Conservation (phyloP, 208 protist genomes). For the Crithidia fasciculata region DNA sequence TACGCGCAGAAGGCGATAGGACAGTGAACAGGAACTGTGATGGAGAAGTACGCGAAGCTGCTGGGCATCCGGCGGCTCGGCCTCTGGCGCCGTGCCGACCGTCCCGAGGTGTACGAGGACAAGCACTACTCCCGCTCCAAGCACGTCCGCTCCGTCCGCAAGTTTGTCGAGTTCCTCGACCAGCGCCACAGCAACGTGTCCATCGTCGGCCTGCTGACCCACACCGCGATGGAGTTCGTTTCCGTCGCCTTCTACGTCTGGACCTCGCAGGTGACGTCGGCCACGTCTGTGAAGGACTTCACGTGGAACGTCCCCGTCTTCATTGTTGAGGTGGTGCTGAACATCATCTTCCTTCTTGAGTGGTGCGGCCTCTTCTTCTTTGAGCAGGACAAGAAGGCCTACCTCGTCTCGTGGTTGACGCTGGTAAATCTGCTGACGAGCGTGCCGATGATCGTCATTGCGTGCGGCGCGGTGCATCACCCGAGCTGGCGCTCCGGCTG, state of each 20-base stretch:
- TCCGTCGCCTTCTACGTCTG: conserved; percentile 76
- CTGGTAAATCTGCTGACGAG: conserved; percentile 78
- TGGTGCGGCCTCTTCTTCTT: conserved; percentile 72
- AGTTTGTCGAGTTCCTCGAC: conserved; percentile 71
- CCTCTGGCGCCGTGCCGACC: conserved; percentile 25
- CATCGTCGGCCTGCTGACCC: conserved; percentile 55
- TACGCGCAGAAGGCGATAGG: too few species aligned
- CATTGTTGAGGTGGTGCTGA: conserved; percentile 69
- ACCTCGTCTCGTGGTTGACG: conserved; percentile 66
- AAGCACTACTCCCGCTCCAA: conserved; percentile 46
- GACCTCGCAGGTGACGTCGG: conserved; percentile 49
- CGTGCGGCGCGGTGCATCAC: conserved; percentile 57
- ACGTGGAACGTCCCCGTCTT: conserved; percentile 61
- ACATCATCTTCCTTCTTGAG: conserved; percentile 76
- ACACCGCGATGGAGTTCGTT: conserved; percentile 65
- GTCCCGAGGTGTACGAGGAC: conserved; percentile 30
- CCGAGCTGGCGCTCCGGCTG: conserved; percentile 56
- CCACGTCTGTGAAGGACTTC: conserved; percentile 42
- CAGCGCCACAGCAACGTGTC: conserved; percentile 69
- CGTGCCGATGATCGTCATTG: conserved; percentile 80
- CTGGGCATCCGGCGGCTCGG: conserved; percentile 12
- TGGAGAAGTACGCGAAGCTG: conserved; percentile 22
- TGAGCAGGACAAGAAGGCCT: conserved; percentile 66
- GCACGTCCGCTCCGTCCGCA: conserved; percentile 54
- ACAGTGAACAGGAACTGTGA: background rate